Evolutionary conservation across 768 basidiomycete species (phyloP).

Genomic region (Trametes punicea): DNA sequence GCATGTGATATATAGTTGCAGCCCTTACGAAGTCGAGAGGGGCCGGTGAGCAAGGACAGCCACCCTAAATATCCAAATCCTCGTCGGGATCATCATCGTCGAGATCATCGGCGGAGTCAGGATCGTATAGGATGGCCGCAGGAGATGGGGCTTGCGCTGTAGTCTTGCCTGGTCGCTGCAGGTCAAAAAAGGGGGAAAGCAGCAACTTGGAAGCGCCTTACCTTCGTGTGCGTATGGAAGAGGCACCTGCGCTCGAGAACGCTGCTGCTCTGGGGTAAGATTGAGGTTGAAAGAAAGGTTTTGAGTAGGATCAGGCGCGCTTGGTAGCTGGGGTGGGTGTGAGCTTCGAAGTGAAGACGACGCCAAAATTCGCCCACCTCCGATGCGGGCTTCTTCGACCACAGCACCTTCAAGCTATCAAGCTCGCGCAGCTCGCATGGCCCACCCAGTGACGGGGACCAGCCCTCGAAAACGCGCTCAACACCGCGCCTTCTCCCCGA

Average conservation of each 20-base stretch:
- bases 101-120: slow-evolving; percentile 90
- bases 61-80: slow-evolving; percentile 83
- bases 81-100: slow-evolving; percentile 97
- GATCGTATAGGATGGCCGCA: slow-evolving; percentile 79
- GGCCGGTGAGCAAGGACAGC: too few relatives aligned
- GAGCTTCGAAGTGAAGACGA: background rate
- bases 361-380: slow-evolving; percentile 34
- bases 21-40: too few relatives aligned
- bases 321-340: background rate
- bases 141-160: slow-evolving; percentile 26
- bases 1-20: too few relatives aligned
- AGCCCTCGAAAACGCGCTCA: slow-evolving; percentile 64
- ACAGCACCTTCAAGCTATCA: slow-evolving; percentile 48
- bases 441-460: slow-evolving; percentile 36
- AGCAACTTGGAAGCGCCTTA: slow-evolving; percentile 24
- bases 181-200: background rate
- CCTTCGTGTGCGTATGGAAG: slow-evolving; percentile 91
- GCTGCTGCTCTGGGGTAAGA: slow-evolving; percentile 79
- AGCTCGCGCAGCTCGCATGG: slow-evolving; percentile 51
- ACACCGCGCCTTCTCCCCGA: slow-evolving; percentile 48
- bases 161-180: slow-evolving; percentile 33
- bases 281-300: slow-evolving; percentile 84
- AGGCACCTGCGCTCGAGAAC: slow-evolving; percentile 76
- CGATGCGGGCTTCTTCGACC: background rate
- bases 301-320: slow-evolving; percentile 58